Conservation (phyloP, 805 yeast genomes). For the Kodamaea hsintzibuensis region DNA sequence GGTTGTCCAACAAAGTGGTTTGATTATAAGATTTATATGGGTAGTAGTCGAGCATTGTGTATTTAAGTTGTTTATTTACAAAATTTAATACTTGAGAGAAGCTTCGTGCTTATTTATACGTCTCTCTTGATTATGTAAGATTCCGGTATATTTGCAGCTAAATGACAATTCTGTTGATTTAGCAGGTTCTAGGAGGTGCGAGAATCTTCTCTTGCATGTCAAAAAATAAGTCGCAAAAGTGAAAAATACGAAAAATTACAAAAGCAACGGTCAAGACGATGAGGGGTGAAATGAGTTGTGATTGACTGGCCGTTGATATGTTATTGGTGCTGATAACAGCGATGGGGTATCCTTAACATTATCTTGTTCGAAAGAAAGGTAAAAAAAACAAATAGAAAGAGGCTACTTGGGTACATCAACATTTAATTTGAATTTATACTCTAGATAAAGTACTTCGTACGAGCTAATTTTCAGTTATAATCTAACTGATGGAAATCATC, state of each 20-base stretch:
- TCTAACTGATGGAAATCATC: not conserved
- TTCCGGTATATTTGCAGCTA: constrained; percentile 6
- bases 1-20: not conserved
- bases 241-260: not conserved
- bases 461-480: not conserved
- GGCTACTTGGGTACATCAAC: too few species aligned
- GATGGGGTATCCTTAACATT: not conserved
- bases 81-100: not conserved
- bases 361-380: not conserved
- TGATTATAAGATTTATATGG: constrained; percentile 1
- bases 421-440: too few species aligned
- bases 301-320: not conserved
- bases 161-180: too few species aligned
- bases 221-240: not conserved
- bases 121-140: not conserved
- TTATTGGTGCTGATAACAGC: not conserved
- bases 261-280: not conserved
- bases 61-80: not conserved
- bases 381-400: too few species aligned
- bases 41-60: constrained; percentile 7
- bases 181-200: constrained; percentile 3
- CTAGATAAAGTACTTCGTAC: not conserved
- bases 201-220: constrained; percentile 2
- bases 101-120: not conserved
- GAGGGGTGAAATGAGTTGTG: not conserved